phyloP scores from a whole-genome alignment of 208 protist genomes.

The Tritrichomonas foetus region DNA sequence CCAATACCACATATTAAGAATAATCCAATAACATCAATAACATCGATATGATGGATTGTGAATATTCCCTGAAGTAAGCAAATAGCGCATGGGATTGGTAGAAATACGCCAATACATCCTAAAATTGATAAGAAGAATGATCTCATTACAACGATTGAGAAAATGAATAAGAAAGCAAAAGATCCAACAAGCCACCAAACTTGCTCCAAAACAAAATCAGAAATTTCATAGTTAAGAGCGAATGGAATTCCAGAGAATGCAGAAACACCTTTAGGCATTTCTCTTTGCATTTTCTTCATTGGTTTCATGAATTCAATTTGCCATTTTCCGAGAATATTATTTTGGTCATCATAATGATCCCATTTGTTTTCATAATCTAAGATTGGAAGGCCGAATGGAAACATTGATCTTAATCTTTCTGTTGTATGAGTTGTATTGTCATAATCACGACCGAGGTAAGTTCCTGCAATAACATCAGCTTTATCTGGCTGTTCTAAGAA shows the following conservation, averaged over 20 bases:
- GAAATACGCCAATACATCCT: neutral
- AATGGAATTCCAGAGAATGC: neutral
- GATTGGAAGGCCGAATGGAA: neutral
- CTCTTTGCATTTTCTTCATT: neutral
- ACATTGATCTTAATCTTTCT: neutral
- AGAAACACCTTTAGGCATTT: neutral
- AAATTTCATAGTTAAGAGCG: neutral
- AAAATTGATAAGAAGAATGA: neutral
- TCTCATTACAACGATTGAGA: neutral
- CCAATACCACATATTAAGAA: neutral
- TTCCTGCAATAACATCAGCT: neutral
- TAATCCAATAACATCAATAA: neutral
- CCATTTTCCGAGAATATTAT: neutral
- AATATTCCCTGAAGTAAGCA: neutral
- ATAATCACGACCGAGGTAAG: neutral
- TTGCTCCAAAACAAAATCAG: neutral
- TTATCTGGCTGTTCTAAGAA: neutral
- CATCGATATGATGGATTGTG: neutral
- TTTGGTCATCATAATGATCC: neutral
- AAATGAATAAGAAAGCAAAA: neutral
- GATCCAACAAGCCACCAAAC: neutral
- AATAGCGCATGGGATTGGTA: neutral
- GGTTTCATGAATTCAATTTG: neutral
- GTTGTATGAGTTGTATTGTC: neutral
- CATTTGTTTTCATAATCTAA: neutral